Conservation (phyloP, 2,329 filamentous ascomycete species). For the Pseudocercospora ulei region DNA sequence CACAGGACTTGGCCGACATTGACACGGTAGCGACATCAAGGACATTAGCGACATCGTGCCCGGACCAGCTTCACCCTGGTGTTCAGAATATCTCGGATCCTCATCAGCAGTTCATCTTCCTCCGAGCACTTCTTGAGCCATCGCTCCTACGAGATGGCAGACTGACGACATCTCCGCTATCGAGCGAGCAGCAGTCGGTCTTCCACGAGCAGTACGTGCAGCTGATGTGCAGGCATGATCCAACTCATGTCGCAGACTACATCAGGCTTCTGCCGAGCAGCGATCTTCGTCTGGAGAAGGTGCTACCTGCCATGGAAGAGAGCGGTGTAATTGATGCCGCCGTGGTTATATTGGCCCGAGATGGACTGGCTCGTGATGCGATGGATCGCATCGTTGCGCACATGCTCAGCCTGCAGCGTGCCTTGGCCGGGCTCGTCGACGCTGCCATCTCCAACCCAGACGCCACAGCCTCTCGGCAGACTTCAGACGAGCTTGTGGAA, state of each 20-base stretch:
- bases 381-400: slow-evolving; percentile 80
- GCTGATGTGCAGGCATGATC: slow-evolving; percentile 80
- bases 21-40: slow-evolving; percentile 56
- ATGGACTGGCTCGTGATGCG: slow-evolving; percentile 71
- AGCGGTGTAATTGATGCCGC: slow-evolving; percentile 87
- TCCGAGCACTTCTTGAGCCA: slow-evolving; percentile 65
- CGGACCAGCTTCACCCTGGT: slow-evolving; percentile 57
- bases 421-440: slow-evolving; percentile 63
- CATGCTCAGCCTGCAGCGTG: slow-evolving; percentile 66
- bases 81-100: slow-evolving; percentile 53
- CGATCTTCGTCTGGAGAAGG: slow-evolving; percentile 65
- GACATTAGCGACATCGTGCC: slow-evolving; percentile 52
- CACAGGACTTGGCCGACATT: slow-evolving; percentile 56
- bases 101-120: slow-evolving; percentile 63
- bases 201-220: slow-evolving; percentile 78
- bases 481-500: slow-evolving; percentile 62
- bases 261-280: slow-evolving; percentile 65
- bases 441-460: slow-evolving; percentile 50
- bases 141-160: slow-evolving; percentile 29
- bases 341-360: slow-evolving; percentile 78
- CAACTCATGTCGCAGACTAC: slow-evolving; percentile 74
- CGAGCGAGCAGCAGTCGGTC: slow-evolving; percentile 39
- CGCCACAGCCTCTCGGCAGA: slow-evolving; percentile 51
- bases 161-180: slow-evolving; percentile 26
- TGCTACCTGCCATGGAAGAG: slow-evolving; percentile 80